Percentiles rank a stretch among this genome's conserved stretches.
Evolutionary conservation across 352 stramenopile species (phyloP).

Genomic region (Lagenidium giganteum): DNA sequence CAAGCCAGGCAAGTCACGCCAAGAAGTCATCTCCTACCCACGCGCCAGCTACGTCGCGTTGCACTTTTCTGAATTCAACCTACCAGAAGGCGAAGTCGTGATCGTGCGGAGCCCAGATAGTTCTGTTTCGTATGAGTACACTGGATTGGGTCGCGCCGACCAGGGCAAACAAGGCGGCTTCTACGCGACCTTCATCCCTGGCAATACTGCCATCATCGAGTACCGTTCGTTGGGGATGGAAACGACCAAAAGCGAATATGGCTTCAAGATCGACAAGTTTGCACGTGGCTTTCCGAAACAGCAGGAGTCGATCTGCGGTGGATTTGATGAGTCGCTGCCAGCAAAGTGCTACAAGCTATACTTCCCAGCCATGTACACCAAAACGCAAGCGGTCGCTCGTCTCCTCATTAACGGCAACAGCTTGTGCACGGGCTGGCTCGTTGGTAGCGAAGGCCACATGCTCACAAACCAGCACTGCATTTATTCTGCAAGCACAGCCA

Average conservation of each 20-base stretch:
- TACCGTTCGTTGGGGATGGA: constrained; percentile 6
- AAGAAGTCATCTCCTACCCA: constrained; percentile 5
- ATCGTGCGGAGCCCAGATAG: constrained; percentile 16
- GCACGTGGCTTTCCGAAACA: constrained; percentile 30
- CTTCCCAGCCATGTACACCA: constrained; percentile 22
- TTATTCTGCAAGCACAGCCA: constrained; percentile 16
- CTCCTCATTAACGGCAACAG: constrained; percentile 46
- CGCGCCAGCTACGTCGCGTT: constrained; percentile 32
- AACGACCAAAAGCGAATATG: neutral
- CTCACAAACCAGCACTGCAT: constrained; percentile 76
- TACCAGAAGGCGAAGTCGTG: constrained; percentile 26
- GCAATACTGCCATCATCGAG: constrained; percentile 8
- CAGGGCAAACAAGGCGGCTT: constrained; percentile 25
- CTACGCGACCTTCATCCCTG: constrained; percentile 19
- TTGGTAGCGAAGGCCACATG: constrained; percentile 52
- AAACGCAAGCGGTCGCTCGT: constrained; percentile 38
- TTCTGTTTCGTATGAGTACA: constrained; percentile 19
- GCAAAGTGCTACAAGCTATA: constrained; percentile 48
- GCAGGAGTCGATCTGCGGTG: constrained; percentile 41
- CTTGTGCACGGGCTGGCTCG: constrained; percentile 62
- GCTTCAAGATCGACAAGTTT: constrained; percentile 26
- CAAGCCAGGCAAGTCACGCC: neutral
- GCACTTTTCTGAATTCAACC: constrained; percentile 30
- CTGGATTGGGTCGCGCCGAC: constrained; percentile 19
- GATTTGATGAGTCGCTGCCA: constrained; percentile 35